These are phyloP conservation scores for Aspergillus tamarii DNA, from an alignment of 2,329 filamentous ascomycete genomes.

Conservation along the genomic window DNA sequence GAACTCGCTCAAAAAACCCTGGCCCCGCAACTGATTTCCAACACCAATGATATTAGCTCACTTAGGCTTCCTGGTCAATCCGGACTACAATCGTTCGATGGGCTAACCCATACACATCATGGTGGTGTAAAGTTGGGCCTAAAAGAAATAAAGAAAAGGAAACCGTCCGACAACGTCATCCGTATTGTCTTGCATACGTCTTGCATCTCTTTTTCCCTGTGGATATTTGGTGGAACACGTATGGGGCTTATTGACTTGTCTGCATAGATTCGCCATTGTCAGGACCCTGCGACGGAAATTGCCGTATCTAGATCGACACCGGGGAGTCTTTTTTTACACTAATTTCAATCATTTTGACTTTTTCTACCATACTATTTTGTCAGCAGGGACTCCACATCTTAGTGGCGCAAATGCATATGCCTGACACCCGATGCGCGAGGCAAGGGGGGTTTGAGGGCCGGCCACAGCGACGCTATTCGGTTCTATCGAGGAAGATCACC, in stretches of 20 bases:
- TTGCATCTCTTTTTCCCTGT: background rate
- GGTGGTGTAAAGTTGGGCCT: background rate
- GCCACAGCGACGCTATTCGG: background rate
- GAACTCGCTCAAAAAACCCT: background rate
- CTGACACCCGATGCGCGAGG: constrained; percentile 21
- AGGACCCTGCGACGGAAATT: constrained; percentile 3
- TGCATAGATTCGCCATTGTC: background rate
- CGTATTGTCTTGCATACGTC: constrained; percentile 1
- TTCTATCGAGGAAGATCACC: constrained; percentile 5
- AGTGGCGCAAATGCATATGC: constrained; percentile 8
- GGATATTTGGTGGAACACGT: background rate
- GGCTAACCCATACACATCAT: background rate
- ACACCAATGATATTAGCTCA: background rate
- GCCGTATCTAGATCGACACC: constrained; percentile 1
- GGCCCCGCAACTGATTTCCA: constrained; percentile 13
- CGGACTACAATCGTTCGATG: constrained; percentile 1
- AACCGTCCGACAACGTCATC: background rate
- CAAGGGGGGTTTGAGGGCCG: constrained; percentile 10
- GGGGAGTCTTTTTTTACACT: background rate
- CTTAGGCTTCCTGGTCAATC: constrained; percentile 2
- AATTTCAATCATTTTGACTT: background rate
- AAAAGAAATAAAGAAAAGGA: background rate
- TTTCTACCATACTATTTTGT: background rate
- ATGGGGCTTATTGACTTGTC: constrained; percentile 3
- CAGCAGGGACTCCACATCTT: constrained; percentile 1